phyloP scores from a whole-genome alignment of 2,329 filamentous ascomycete species.

The Aureobasidium sp. region DNA sequence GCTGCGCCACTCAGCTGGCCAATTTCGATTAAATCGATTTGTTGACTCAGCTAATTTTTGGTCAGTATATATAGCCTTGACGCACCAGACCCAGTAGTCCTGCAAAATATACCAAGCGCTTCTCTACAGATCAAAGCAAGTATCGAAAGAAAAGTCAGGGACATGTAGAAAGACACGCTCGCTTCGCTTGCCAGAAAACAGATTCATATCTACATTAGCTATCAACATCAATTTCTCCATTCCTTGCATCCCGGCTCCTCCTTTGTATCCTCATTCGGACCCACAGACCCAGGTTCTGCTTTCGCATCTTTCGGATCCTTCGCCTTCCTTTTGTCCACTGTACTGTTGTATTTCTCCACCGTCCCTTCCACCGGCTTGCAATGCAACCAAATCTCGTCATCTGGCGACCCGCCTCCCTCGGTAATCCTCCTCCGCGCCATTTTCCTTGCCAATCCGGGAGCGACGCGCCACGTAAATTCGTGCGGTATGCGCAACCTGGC shows the following conservation, averaged over 20 bases:
- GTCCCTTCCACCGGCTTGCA: slow-evolving; percentile 28
- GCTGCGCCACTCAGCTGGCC: slow-evolving; percentile 18
- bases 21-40: too few relatives aligned
- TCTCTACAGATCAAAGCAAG: neutral
- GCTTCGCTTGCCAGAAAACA: neutral
- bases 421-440: slow-evolving; percentile 28
- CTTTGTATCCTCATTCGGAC: neutral
- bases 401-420: slow-evolving; percentile 32
- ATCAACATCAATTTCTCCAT: neutral
- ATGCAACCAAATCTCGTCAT: slow-evolving; percentile 49
- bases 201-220: neutral
- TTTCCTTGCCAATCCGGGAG: slow-evolving; percentile 36
- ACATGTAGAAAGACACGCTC: neutral
- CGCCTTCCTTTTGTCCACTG: neutral
- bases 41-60: too few relatives aligned
- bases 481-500: slow-evolving; percentile 50
- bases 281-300: neutral
- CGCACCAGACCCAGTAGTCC: neutral
- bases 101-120: neutral
- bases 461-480: slow-evolving; percentile 46
- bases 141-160: too few relatives aligned
- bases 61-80: too few relatives aligned
- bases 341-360: neutral
- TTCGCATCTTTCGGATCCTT: neutral
- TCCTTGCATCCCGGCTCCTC: neutral